Evolutionary conservation across 2,329 filamentous ascomycete genomes (phyloP), one percentile per base, ranked within the genome.

Genomic region (Stemphylium vesicarium): DNA sequence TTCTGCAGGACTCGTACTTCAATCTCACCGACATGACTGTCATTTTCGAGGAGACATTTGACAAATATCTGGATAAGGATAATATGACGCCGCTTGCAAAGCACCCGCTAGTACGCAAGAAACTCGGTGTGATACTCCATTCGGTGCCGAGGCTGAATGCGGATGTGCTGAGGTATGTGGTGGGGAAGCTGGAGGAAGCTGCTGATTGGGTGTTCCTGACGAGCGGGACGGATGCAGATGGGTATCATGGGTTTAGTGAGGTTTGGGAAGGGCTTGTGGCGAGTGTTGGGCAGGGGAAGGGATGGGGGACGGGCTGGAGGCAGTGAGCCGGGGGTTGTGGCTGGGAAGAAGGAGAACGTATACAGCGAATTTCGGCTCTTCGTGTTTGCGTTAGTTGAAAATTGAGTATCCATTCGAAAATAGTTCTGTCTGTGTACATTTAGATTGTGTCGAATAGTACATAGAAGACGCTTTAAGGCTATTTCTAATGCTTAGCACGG

Each of bases 1-100:
- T 62, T 29, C 51, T 63, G 15, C 59, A 62, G 40, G 40, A 65
- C 3, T 72, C 70, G 10, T 73, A 68, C 47, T 53, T 71, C 41
- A 68, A 71, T 36, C 59, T 72, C 24, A 65, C 69, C 5, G 69
- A 73, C 44, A 59, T 72, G 7, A 73, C 70, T 10, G 64, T 73
- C 20, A 56, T 72, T 3, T 73, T 71, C 36, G 70, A 73, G 56
- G 65, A 73, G 33, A 67, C 62, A 0, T 73, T 73, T 40, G 57
- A 62, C 36, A 70, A 68, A 26, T 72, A 62, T 56, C 54, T 73
- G 3, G 57, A 68, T 15, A 61, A 60, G 16, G 26, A 50, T 2
- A 64, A 47, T 4, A 64, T 71, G 49, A 57, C 60, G 10, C 59
- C 65, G 0, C 56, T 73, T 0, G 62, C 67, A 42, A 50, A 53